Conservation (phyloP, 2,329 filamentous ascomycete genomes). For the Sclerotinia sclerotiorum region DNA sequence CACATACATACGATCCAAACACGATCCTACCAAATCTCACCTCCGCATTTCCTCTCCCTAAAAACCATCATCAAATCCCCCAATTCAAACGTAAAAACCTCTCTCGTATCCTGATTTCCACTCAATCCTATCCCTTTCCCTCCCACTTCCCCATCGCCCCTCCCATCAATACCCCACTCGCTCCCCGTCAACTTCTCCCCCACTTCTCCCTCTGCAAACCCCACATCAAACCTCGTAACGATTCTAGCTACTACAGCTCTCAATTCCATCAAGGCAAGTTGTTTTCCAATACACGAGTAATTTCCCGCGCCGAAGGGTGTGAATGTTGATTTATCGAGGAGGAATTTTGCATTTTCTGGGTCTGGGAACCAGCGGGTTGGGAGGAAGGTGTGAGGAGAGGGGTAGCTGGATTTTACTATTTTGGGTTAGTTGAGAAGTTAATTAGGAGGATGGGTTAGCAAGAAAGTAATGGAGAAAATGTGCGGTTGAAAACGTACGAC, state of each 20-base stretch:
- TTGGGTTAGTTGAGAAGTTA: no score
- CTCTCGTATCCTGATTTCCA: neutral
- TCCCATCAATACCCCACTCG: neutral
- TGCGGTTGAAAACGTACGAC: constrained; percentile 18
- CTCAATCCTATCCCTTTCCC: neutral
- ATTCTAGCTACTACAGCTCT: constrained; percentile 32
- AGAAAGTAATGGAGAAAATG: no score
- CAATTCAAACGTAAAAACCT: neutral
- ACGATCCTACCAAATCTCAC: neutral
- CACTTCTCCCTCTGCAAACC: neutral
- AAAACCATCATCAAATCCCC: neutral
- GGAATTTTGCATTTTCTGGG: constrained; percentile 25
- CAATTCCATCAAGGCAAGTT: constrained; percentile 40
- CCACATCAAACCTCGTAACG: neutral
- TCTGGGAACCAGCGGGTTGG: constrained; percentile 38
- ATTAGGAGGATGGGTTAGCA: no score
- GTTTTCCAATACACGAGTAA: constrained; percentile 40
- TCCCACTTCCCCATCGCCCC: neutral
- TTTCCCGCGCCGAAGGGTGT: constrained; percentile 36
- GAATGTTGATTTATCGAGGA: constrained; percentile 35
- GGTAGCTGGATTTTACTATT: constrained; percentile 20
- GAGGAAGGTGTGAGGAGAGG: constrained; percentile 35
- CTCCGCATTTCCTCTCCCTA: neutral
- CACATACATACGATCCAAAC: neutral
- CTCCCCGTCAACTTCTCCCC: neutral